Percentiles rank a stretch among this genome's conserved stretches.
These are phyloP conservation scores for Raddia distichophylla DNA, from an alignment of 176 grass and related monocot genomes.

Conservation along the genomic window DNA sequence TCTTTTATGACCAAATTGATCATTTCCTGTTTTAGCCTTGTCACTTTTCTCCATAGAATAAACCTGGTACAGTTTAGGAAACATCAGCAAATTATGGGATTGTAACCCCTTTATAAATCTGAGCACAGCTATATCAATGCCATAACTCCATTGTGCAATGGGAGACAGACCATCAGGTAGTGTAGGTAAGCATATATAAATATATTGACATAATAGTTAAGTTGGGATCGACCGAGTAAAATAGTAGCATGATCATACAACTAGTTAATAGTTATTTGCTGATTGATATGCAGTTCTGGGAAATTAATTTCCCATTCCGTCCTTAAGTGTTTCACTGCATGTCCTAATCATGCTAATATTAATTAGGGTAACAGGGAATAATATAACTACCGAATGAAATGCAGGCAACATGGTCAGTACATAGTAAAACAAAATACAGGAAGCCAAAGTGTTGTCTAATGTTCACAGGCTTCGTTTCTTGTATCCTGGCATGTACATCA, in stretches of 20 bases:
- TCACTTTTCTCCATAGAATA: conserved; percentile 85
- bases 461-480: neutral
- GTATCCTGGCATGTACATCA: neutral
- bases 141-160: neutral
- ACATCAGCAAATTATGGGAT: conserved; percentile 36
- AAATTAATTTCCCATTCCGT: conserved; percentile 14
- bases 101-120: conserved; percentile 33
- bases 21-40: conserved; percentile 83
- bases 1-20: conserved; percentile 57
- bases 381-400: conserved; percentile 27
- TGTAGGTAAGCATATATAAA: conserved; percentile 22
- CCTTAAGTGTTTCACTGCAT: conserved; percentile 15
- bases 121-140: neutral
- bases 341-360: conserved; percentile 1
- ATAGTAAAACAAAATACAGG: conserved; percentile 9
- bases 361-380: conserved; percentile 2
- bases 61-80: conserved; percentile 57
- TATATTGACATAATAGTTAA: conserved; percentile 22
- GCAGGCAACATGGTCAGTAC: neutral
- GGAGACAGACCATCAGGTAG: neutral
- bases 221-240: conserved; percentile 20
- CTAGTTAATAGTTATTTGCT: neutral
- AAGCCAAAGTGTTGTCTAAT: neutral
- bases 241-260: conserved; percentile 12
- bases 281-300: neutral